Evolutionary conservation across 1,284 basidiomycete genomes (phyloP), one percentile per base, ranked within the genome.

Genomic region (Cutaneotrichosporon cutaneum): DNA sequence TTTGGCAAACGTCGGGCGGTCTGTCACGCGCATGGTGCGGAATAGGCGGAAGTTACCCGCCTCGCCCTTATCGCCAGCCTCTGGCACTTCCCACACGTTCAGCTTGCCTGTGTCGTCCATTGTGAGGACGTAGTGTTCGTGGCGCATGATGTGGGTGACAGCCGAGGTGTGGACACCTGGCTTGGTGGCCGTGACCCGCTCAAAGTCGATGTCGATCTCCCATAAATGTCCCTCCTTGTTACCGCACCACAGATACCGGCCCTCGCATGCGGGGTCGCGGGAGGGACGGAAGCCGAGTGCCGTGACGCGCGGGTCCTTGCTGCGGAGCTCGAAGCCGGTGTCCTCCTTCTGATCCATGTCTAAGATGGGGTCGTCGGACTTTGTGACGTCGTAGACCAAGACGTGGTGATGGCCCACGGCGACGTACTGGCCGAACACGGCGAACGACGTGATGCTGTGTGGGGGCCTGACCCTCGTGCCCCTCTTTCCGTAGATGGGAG

Each of bases 181-280:
- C 64, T 86, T 88, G 21, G 82, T 81, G 4, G 85, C 85, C 0
- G 82, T 82, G 16, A 92, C 77, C 10, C n/a, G 33, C 13, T 7
- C 33, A 18, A 82, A 84, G 54, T 82, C 77, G 32, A 89, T 82
- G 71, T 95, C 91, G 56, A 94, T 69, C 80, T 95, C 92, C 69
- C 89, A 84, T 16, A 96, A 63, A 74, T 89, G 87, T 0, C 94
- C 94, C 32, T 94, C 92, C 78, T 90, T 92, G 44, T 90, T 92
- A 0, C 93, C 94, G 18, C 89, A 80, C 93, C 92, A 95, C 7
- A 93, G 70, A 62, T 85, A 84, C 26, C 83, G 70, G 2, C 80
- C 80, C 54, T 78, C 76, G 50, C 82, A 78, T 24, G 73, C 73
- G 0, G 62, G 70, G 75, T 54, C 84, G 81, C 26, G 80, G 77